Base-by-base conservation (phyloP, 371 early-diverging fungal species). In the Parasitella parasitica region DNA sequence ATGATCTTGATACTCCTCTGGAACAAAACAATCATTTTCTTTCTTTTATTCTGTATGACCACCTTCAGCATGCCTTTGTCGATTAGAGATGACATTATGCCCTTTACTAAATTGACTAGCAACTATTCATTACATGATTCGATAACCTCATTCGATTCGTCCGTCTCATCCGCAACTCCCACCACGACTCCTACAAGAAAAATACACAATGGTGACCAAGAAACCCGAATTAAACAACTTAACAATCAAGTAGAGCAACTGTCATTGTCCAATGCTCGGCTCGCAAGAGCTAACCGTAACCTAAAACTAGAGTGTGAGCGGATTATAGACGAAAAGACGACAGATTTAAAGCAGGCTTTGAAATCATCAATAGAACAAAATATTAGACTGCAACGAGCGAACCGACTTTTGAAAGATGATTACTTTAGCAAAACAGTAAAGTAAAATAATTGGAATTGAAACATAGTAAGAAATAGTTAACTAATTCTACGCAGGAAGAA, bases 371-470 rank as follows among this genome's bases (percentile, higher is more conserved):
- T 61, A 11, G 63, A 67, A n/a, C 72, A 72, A 43, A 81, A 81
- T 57, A 72, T 81, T 38, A 67, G 78, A 49, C 56, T 81, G 24
- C 81, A 81, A 34, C 67, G 81, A 30, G 69, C 70, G 18, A 75
- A 74, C 59, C 54, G 77, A 56, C 57, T 81, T 18, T 51, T 78
- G 39, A 61, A 71, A 49, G 68, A 76, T 38, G 81, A 81, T 18
- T 57, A 70, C 15, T 39, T 65, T 48, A 53, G 54, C 20, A 53
- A 60, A 41, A 49, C 63, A 60, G 63, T 70, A 57, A 54, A 63
- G 59, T 63, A 54, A 28, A 64, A 53, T 16, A 16, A 60, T 3
- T 46, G 16, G 32, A 50, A 8, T 28, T 50, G 16, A 50, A 16
- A 8, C 8, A 26, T 4, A 7, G 3, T 3, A 50, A 13, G n/a